Evolutionary conservation across 805 yeast genomes (phyloP).

Genomic region (Spathaspora arborariae): DNA sequence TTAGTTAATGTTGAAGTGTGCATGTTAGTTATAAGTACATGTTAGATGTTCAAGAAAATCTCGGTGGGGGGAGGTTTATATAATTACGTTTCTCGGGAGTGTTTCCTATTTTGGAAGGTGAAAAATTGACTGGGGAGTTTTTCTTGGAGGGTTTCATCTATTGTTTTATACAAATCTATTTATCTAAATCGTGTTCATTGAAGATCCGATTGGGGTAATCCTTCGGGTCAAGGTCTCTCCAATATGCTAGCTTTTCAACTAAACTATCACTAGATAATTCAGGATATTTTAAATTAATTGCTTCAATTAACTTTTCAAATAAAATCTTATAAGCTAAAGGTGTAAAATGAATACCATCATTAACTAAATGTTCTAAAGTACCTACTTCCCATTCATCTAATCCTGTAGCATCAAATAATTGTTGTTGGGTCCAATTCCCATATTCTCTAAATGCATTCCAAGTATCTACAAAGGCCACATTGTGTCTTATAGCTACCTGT

Average conservation of each 20-base stretch:
- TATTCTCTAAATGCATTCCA: conserved; percentile 39
- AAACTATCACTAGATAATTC: conserved; percentile 43
- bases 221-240: conserved; percentile 28
- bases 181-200: no score
- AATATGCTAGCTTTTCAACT: conserved; percentile 32
- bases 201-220: conserved; percentile 1
- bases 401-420: conserved; percentile 34
- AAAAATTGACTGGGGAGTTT: neutral
- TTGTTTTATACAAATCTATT: neutral
- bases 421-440: conserved; percentile 33
- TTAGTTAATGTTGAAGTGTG: neutral
- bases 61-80: neutral
- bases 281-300: conserved; percentile 44
- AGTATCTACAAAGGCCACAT: conserved; percentile 58
- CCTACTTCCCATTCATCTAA: conserved; percentile 2
- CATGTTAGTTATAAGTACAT: neutral
- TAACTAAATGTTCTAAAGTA: conserved; percentile 5
- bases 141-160: neutral
- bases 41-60: neutral
- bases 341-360: conserved; percentile 61
- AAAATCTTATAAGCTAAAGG: conserved; percentile 50
- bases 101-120: neutral
- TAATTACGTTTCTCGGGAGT: neutral
- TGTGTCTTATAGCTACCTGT: conserved; percentile 40
- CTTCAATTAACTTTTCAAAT: conserved; percentile 39